Percentiles rank a stretch among this genome's conserved stretches.
phyloP scores from a whole-genome alignment of 495 filamentous ascomycete species.

The Lophiotrema nucula region DNA sequence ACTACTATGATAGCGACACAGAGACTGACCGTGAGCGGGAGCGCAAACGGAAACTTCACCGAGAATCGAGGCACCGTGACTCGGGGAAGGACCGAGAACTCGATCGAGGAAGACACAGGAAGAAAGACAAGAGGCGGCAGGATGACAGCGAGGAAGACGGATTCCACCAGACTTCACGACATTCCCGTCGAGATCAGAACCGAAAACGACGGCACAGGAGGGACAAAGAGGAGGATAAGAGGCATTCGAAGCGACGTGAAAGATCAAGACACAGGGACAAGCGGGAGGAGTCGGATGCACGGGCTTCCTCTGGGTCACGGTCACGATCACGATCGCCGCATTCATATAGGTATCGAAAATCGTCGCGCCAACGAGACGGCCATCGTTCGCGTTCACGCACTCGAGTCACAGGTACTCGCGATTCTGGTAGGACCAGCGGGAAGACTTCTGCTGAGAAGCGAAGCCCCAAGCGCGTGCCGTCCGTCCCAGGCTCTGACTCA shows the following conservation, averaged over 20 bases:
- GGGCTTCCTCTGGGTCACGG: slow-evolving; percentile 8
- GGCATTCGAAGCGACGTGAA: neutral
- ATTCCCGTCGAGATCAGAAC: neutral
- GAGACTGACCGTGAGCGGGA: neutral
- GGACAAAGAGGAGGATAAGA: slow-evolving; percentile 2
- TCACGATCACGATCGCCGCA: slow-evolving; percentile 7
- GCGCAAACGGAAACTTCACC: neutral
- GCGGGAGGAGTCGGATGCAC: slow-evolving; percentile 6
- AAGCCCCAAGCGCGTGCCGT: neutral
- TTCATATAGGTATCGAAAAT: neutral
- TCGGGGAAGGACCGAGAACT: neutral
- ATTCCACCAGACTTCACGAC: neutral
- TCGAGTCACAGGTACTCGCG: neutral
- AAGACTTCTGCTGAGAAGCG: neutral
- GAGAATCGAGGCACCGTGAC: neutral
- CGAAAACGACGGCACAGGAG: neutral
- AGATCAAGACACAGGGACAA: neutral
- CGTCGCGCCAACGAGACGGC: neutral
- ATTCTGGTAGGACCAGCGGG: neutral
- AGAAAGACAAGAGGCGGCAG: neutral
- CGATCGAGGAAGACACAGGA: slow-evolving; percentile 1
- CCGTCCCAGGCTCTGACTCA: slow-evolving; percentile 51
- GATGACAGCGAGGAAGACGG: slow-evolving; percentile 2
- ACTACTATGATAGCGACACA: slow-evolving; percentile 15
- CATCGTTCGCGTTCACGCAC: neutral